Base-by-base conservation (phyloP, 2,329 filamentous ascomycete genomes). In the Diplodia intermedia region DNA sequence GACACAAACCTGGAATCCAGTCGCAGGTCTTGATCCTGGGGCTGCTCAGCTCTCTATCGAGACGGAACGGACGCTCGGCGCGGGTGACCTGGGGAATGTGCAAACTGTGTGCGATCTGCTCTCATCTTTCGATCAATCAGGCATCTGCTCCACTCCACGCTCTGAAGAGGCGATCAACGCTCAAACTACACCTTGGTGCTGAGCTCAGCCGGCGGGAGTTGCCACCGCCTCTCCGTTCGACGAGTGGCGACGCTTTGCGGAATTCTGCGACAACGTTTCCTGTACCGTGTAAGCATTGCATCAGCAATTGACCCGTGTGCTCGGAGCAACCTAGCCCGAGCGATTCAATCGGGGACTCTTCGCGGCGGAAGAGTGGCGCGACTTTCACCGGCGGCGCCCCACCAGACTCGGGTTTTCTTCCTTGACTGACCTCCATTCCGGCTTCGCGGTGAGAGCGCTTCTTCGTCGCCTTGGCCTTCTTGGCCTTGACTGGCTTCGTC, bases 401-500 rank as follows among this genome's bases (percentile, higher is more conserved):
- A 40, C 36, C 40, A 53, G 55, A 29, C 23, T 50, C 65, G 40
- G 54, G 65, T 53, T 49, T 47, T 52, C 65, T 60, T 56, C 55
- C 65, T 53, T 52, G 43, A 67, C 65, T 67, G 55, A 67, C 65
- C 65, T 67, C 65, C 54, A 67, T 67, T 52, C 65, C 65, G 47
- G 65, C 65, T 52, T 67, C 65, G 43, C 65, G 54, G 33, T 61
- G 65, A 38, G 65, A 54, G 33, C 66, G 56, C 72, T 77, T 77
- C 55, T 77, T 75, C 12, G 66, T 67, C 36, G 57, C 20, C 69
- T 76, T 78, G 29, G 69, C 66, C 73, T 82, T 84, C 72, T 79
- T 80, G 38, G 77, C 74, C 70, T 81, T 81, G 18, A 74, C 75
- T 5, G 83, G 83, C 63, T 79, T 76, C 5, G 73, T 77, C 79